Evolutionary conservation across 176 grass and related monocot genomes (phyloP), one percentile per base, ranked within the genome.

Genomic region (Eragrostis nindensis): DNA sequence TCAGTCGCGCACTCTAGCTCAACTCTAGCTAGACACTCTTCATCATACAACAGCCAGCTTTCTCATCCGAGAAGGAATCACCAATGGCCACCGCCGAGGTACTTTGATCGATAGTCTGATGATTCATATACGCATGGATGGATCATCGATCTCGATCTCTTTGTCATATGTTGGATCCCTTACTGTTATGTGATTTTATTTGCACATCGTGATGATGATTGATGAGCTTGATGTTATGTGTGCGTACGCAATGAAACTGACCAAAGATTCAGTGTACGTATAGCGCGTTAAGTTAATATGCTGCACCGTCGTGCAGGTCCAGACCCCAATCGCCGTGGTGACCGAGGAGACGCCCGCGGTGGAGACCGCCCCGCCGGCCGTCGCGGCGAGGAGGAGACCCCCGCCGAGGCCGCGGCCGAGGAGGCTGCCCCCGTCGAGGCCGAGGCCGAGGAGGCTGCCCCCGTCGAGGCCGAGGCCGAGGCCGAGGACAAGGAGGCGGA

Each of bases 81-180:
- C 18, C 71, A 80, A 95, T 95, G 93, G 90, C 93, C 84, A 83
- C 93, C 0, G 93, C 77, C 30, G 84, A 95, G 91, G 91, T 93
- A 87, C 40, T 47, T 77, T 21, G 19, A 2, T 65, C 30, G n/a
- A n/a, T n/a, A n/a, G 3, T 55, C 26, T 21, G 4, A 14, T 44
- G 46, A 43, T 78, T n/a, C n/a, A n/a, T n/a, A n/a, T n/a, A n/a
- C n/a, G n/a, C n/a, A n/a, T n/a, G n/a, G n/a, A n/a, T n/a, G n/a
- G 36, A 69, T 83, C 62, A 8, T n/a, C n/a, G n/a, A n/a, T 53
- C 17, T 16, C 8, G 29, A 80, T 55, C 8, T 4, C 19, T 68
- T 39, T 56, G 9, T 56, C 16, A 25, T 79, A 2, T 17, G n/a
- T 41, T 55, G 41, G 47, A 19, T 68, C 62, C 5, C 13, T 5